Conservation (phyloP, 257 asterid species). For the Nicotiana attenuata region DNA sequence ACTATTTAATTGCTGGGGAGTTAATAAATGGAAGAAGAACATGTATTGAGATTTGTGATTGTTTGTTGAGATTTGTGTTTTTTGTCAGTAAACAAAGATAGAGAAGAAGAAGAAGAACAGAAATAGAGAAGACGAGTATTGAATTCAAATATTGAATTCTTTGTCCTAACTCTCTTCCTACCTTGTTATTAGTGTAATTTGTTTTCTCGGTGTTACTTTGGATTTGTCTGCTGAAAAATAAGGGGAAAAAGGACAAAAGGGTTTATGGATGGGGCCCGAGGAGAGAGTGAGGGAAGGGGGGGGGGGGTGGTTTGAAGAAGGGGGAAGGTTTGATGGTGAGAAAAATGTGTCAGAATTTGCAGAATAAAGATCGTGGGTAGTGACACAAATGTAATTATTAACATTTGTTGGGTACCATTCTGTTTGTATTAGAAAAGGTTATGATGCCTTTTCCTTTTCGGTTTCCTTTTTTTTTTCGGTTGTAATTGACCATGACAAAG, state of each 20-base stretch:
- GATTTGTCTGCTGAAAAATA: neutral
- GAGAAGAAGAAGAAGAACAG: neutral
- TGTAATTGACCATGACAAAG: no score
- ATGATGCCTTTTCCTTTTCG: neutral
- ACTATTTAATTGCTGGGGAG: no score
- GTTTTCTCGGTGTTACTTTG: neutral
- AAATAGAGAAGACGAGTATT: no score
- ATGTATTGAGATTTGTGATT: neutral
- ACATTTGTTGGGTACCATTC: neutral
- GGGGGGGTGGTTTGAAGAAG: neutral
- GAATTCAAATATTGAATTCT: neutral
- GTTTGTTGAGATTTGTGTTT: neutral
- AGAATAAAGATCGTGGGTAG: conserved; percentile 11
- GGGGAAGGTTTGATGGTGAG: neutral
- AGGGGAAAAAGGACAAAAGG: neutral
- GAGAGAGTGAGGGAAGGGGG: neutral
- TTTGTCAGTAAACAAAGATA: neutral
- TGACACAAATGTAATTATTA: neutral
- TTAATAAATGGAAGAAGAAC: neutral
- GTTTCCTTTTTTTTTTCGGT: no score
- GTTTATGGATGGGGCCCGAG: neutral
- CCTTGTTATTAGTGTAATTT: neutral
- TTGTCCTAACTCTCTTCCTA: neutral
- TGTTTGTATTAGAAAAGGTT: neutral
- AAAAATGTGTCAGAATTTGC: neutral